Conservation (phyloP, 495 filamentous ascomycete genomes). For the Annulohypoxylon bovei region DNA sequence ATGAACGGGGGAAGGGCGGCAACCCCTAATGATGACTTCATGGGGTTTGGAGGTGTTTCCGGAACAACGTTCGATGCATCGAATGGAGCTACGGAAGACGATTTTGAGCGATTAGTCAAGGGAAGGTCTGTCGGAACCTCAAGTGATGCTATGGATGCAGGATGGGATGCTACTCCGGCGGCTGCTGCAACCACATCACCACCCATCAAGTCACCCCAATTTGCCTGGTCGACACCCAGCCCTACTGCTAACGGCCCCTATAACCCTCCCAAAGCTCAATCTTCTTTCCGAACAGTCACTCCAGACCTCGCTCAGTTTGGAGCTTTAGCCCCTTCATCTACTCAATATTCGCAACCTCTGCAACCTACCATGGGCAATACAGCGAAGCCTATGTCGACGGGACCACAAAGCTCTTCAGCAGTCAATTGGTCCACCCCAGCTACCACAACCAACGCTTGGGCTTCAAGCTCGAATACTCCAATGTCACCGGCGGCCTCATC, state of each 20-base stretch:
- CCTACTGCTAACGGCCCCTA: conserved; percentile 42
- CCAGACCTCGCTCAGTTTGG: conserved; percentile 62
- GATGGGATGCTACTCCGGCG: conserved; percentile 55
- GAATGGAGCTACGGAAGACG: conserved; percentile 67
- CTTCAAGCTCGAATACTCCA: conserved; percentile 39
- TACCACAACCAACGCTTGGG: conserved; percentile 49
- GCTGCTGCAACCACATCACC: conserved; percentile 37
- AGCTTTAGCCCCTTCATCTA: conserved; percentile 60
- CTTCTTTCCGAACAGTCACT: conserved; percentile 64
- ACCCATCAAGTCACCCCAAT: conserved; percentile 56
- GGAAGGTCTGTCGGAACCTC: conserved; percentile 56
- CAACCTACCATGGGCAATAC: conserved; percentile 45
- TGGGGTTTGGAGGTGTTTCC: conserved; percentile 64
- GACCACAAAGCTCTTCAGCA: conserved; percentile 26
- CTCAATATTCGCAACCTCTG: conserved; percentile 64
- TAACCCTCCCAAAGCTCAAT: conserved; percentile 50
- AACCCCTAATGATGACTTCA: conserved; percentile 63
- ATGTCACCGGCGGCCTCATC: conserved; percentile 31
- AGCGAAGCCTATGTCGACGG: conserved; percentile 4
- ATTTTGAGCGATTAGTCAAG: conserved; percentile 89
- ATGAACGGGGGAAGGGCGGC: conserved; percentile 48
- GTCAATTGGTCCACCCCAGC: conserved; percentile 51
- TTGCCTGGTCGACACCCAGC: conserved; percentile 69
- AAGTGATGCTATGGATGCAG: conserved; percentile 51
- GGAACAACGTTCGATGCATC: conserved; percentile 59